These are phyloP conservation scores for Metarhizium guizhouense DNA, from an alignment of 2,329 filamentous ascomycete species.

Conservation along the genomic window DNA sequence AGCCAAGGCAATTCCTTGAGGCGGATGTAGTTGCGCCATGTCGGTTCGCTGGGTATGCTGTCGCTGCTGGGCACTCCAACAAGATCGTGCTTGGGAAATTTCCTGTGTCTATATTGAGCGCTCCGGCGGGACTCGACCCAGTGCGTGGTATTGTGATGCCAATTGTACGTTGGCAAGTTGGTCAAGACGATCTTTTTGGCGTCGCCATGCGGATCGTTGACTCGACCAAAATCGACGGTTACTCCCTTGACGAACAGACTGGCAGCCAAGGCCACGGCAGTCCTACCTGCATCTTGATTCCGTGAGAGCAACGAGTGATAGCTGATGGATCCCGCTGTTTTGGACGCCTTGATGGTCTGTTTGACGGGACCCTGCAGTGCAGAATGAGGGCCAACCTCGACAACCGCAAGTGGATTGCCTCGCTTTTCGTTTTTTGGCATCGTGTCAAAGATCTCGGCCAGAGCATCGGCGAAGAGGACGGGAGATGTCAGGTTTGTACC, in stretches of 20 bases:
- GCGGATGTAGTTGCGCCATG: slow-evolving; percentile 39
- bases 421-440: slow-evolving; percentile 20
- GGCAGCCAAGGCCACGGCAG: slow-evolving; percentile 33
- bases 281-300: slow-evolving; percentile 38
- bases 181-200: too few species aligned
- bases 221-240: slow-evolving; percentile 29
- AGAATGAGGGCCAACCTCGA: slow-evolving; percentile 41
- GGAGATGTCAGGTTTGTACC: too few species aligned
- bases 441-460: slow-evolving; percentile 30
- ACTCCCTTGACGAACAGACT: slow-evolving; percentile 36
- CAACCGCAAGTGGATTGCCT: slow-evolving; percentile 9
- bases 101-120: too few species aligned
- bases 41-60: slow-evolving; percentile 33
- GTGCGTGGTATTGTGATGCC: too few species aligned
- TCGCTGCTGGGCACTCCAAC: too few species aligned
- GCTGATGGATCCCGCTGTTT: slow-evolving; percentile 28
- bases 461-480: slow-evolving; percentile 25
- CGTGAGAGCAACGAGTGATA: slow-evolving; percentile 41
- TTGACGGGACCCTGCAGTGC: slow-evolving; percentile 41
- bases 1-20: slow-evolving; percentile 47
- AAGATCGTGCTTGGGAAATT: too few species aligned
- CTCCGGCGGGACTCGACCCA: too few species aligned
- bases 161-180: too few species aligned
- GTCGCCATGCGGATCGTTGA: too few species aligned
- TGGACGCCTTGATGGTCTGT: slow-evolving; percentile 35